Base-by-base conservation (phyloP, 83 land plant species). In the Larix sibirica region DNA sequence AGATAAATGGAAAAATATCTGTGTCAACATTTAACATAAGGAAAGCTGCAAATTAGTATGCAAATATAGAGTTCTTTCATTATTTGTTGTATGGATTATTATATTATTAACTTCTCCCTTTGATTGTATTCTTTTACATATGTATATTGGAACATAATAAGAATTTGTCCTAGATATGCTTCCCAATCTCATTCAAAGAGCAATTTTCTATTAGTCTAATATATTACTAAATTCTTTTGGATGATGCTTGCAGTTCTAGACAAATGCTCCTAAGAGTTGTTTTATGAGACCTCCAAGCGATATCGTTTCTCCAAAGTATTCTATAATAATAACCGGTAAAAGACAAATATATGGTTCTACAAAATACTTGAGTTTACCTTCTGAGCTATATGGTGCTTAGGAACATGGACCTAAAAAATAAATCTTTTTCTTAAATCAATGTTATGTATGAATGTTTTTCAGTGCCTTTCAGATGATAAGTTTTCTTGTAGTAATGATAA, bases 181-280 rank as follows among this genome's bases (percentile, higher is more conserved):
- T 50, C 56, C 56, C 10, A 50, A 50, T 12, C 56, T 50, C 56
- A 50, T 50, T 50, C 56, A 50, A 50, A 50, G 14, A 33, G 13
- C 1, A 50, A 1, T 50, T 50, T 13, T 10, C 56, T 50, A 50
- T 50, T 50, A 10, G 1, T 50, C 9, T 50, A 10, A 0, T 50
- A 0, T 50, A 12, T 50, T 50, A 1, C 13, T 73, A 17, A 20
- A 40, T 8, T 2, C n/a, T n/a, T n/a, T 73, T 42, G 9, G 1
- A 42, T 73, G 20, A n/a, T 73, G 44, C 38, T 78, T 77, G 75
- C 77, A 95, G 98, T 95, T 92, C 82, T 95, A 95, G 87, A 94
- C 96, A 14, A 95, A 95, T 67, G 98, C 98, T 38, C 98, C 98
- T n/a, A 95, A 95, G 86, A 94, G 95, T 77, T 94, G 94, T 87